Percentiles rank a stretch among this genome's conserved stretches.
Evolutionary conservation across 306 rosid species (phyloP).

Genomic region (Vicia faba): DNA sequence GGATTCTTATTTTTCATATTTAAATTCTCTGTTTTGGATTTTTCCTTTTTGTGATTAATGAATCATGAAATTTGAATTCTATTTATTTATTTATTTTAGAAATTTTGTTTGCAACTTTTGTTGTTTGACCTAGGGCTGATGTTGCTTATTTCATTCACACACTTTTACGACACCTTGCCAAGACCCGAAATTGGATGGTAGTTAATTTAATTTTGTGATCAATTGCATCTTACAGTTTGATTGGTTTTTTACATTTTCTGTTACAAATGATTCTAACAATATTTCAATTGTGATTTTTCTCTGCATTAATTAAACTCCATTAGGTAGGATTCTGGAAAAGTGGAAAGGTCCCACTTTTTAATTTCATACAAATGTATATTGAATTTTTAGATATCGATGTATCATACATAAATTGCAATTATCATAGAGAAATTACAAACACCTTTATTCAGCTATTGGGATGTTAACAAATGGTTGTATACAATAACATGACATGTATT

Average conservation of each 20-base stretch:
- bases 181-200: slow-evolving; percentile 99
- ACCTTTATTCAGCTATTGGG: slow-evolving; percentile 78
- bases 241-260: slow-evolving; percentile 3
- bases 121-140: slow-evolving; percentile 91
- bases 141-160: slow-evolving; percentile 98
- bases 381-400: too few relatives aligned
- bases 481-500: slow-evolving; percentile 90
- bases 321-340: too few relatives aligned
- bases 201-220: slow-evolving; percentile 4
- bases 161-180: slow-evolving; percentile 77
- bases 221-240: neutral
- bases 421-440: too few relatives aligned
- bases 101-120: slow-evolving; percentile 70
- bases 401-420: too few relatives aligned
- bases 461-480: slow-evolving; percentile 85
- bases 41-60: neutral
- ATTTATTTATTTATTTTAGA: slow-evolving; percentile 29
- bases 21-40: slow-evolving; percentile 37
- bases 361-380: too few relatives aligned
- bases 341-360: too few relatives aligned
- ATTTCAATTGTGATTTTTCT: too few relatives aligned
- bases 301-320: too few relatives aligned
- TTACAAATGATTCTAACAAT: neutral
- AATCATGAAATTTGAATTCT: slow-evolving; percentile 11
- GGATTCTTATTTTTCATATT: slow-evolving; percentile 43